A percentile compares a stretch with the other conserved stretches of the same genome.
These are phyloP conservation scores for Anthostomella pinea DNA, from an alignment of 2,329 filamentous ascomycete species.

Conservation along the genomic window DNA sequence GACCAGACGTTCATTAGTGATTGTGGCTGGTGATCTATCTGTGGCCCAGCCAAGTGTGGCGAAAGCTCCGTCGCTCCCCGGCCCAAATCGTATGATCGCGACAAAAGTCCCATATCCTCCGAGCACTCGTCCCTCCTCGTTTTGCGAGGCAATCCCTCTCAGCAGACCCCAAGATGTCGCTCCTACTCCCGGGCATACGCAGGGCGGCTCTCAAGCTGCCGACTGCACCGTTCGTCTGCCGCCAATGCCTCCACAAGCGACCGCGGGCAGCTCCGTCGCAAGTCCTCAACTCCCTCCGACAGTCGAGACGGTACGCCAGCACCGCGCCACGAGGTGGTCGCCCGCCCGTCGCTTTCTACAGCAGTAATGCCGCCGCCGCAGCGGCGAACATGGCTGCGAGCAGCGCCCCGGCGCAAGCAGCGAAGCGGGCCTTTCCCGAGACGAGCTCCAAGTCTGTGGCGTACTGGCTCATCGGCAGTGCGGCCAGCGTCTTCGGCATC, in stretches of 20 bases:
- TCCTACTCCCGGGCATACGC: conserved; percentile 41
- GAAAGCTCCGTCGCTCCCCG: conserved; percentile 2
- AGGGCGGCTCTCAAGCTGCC: conserved; percentile 39
- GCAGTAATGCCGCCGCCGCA: conserved; percentile 9
- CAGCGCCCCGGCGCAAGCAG: conserved; percentile 20
- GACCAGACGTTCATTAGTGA: too few species aligned
- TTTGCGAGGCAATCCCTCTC: conserved; percentile 4
- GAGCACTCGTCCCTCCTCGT: conserved; percentile 1
- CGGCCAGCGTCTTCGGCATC: conserved; percentile 92
- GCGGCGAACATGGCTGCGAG: conserved; percentile 8
- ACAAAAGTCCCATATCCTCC: not conserved
- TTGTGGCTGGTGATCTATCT: not conserved
- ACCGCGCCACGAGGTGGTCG: too few species aligned
- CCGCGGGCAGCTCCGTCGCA: conserved; percentile 33
- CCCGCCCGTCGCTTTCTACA: conserved; percentile 28
- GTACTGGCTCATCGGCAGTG: conserved; percentile 90
- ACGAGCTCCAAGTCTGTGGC: conserved; percentile 74
- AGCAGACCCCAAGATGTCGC: conserved; percentile 35
- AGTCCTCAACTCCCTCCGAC: conserved; percentile 34
- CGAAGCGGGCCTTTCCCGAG: conserved; percentile 49
- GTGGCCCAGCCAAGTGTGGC: not conserved
- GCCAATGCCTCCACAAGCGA: conserved; percentile 43
- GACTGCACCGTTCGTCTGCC: conserved; percentile 43
- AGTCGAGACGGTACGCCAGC: conserved; percentile 36
- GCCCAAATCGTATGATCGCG: not conserved